phyloP scores from a whole-genome alignment of 345 rosid species.

The Syzygium jambos region DNA sequence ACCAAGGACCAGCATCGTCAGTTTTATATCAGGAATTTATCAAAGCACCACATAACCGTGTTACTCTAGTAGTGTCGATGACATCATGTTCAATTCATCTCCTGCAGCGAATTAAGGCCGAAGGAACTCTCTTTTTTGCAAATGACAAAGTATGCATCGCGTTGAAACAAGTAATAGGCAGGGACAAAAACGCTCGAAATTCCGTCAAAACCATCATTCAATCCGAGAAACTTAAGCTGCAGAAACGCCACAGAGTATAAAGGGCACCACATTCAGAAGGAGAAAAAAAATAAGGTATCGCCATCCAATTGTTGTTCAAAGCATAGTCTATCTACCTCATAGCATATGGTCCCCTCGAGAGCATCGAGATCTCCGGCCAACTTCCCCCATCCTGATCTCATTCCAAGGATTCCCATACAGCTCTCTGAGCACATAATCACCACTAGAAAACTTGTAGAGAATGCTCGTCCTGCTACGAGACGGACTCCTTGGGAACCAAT shows the following conservation, averaged over 20 bases:
- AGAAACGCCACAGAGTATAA: neutral
- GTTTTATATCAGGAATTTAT: neutral
- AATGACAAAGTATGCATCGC: neutral
- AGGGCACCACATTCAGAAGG: neutral
- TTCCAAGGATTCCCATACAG: slow-evolving; percentile 92
- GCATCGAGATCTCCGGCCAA: slow-evolving; percentile 91
- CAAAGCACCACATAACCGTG: neutral
- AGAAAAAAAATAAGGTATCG: neutral
- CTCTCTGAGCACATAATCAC: slow-evolving; percentile 62
- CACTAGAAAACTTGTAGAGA: slow-evolving; percentile 59
- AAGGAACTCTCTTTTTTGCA: neutral
- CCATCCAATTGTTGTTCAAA: neutral
- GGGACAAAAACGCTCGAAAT: neutral
- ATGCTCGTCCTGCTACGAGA: slow-evolving; percentile 62
- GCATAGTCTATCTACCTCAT: slow-evolving; percentile 28
- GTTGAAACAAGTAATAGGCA: neutral
- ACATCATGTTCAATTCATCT: neutral
- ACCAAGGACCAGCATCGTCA: neutral
- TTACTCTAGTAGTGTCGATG: neutral
- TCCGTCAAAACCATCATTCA: neutral
- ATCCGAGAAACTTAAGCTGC: neutral
- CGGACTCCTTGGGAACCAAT: slow-evolving; percentile 40
- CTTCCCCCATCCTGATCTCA: slow-evolving; percentile 71
- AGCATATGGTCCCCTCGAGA: slow-evolving; percentile 81
- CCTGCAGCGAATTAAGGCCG: neutral